Evolutionary conservation across 352 stramenopile genomes (phyloP), one percentile per base, ranked within the genome.

Genomic region (Phytophthora chlamydospora): DNA sequence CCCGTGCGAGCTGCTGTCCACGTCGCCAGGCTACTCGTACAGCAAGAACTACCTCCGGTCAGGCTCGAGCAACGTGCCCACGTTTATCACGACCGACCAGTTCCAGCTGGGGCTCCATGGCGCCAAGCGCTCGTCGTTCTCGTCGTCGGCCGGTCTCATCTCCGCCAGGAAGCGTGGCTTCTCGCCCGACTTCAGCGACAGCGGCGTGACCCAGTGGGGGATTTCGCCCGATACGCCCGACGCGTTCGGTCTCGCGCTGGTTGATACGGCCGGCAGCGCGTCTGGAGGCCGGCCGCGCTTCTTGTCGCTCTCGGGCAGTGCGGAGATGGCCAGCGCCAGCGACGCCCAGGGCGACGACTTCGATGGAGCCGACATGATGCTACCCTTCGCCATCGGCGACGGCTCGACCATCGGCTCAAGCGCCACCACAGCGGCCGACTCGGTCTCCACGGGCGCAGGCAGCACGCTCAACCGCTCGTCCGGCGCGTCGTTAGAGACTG

Each of bases 301-400:
- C n/a, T 16, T 88, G 33, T 83, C 69, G 0, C 78, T 68, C 0
- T 68, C 62, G 7, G 70, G 48, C 35, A 62, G 58, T 39, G 54
- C 32, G 39, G 57, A 68, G 19, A 39, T 11, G 10, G 57, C 12
- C 32, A 38, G 41, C 14, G 40, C 44, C 12, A 58, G 34, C 9
- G 19, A 53, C 14, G 49, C 38, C 12, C 44, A 46, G n/a, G 47
- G 39, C 19, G 65, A 76, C 12, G 68, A 68, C 42, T 19, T 58
- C 13, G 61, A 68, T 12, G 51, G 36, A 16, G 50, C 19, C 5
- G 78, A 88, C 29, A 58, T 88, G 16, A 56, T 83, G 58, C 61
- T 95, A 24, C 86, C 86, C 4, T 95, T 95, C 60, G 86, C 82
- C 2, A 66, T 91, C 1, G 71, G 71, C 5, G 78, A 83, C 24